Evolutionary conservation across 352 stramenopile species (phyloP).

Genomic region (Phytophthora syringae): DNA sequence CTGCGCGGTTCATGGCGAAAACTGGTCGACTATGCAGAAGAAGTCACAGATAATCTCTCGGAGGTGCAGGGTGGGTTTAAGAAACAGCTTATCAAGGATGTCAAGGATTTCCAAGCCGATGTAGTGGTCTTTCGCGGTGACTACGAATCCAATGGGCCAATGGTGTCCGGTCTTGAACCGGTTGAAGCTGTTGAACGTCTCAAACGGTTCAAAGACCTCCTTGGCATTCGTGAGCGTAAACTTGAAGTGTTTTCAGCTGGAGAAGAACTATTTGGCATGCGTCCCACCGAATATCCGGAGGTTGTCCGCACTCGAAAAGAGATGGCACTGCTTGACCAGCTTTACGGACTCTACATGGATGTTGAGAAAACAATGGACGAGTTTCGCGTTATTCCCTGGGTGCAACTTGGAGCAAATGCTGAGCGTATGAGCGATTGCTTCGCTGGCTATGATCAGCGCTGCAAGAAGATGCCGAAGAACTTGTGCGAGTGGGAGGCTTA

Average conservation of each 20-base stretch:
- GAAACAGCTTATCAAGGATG: slow-evolving; percentile 90
- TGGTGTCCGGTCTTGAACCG: slow-evolving; percentile 80
- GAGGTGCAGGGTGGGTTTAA: slow-evolving; percentile 91
- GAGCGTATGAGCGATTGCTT: slow-evolving; percentile 77
- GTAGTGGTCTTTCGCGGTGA: slow-evolving; percentile 69
- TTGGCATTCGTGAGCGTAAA: slow-evolving; percentile 79
- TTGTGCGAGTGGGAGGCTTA: slow-evolving; percentile 90
- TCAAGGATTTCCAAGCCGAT: slow-evolving; percentile 86
- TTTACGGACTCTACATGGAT: slow-evolving; percentile 92
- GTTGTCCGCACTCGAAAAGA: slow-evolving; percentile 91
- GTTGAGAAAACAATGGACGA: slow-evolving; percentile 79
- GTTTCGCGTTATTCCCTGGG: slow-evolving; percentile 70
- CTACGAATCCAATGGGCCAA: slow-evolving; percentile 70
- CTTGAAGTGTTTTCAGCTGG: slow-evolving; percentile 88
- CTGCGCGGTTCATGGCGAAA: slow-evolving; percentile 86
- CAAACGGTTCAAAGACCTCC: slow-evolving; percentile 86
- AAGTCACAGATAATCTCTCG: slow-evolving; percentile 86
- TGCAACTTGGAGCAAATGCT: slow-evolving; percentile 55
- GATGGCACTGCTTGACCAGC: slow-evolving; percentile 81
- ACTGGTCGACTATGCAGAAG: slow-evolving; percentile 89
- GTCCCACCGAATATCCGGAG: slow-evolving; percentile 76
- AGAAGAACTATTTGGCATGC: slow-evolving; percentile 92
- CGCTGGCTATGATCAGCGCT: slow-evolving; percentile 64
- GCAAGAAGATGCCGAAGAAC: slow-evolving; percentile 86
- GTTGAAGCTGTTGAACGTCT: slow-evolving; percentile 85